Evolutionary conservation across 2,329 filamentous ascomycete genomes (phyloP).

Genomic region (Lachnellula arida): DNA sequence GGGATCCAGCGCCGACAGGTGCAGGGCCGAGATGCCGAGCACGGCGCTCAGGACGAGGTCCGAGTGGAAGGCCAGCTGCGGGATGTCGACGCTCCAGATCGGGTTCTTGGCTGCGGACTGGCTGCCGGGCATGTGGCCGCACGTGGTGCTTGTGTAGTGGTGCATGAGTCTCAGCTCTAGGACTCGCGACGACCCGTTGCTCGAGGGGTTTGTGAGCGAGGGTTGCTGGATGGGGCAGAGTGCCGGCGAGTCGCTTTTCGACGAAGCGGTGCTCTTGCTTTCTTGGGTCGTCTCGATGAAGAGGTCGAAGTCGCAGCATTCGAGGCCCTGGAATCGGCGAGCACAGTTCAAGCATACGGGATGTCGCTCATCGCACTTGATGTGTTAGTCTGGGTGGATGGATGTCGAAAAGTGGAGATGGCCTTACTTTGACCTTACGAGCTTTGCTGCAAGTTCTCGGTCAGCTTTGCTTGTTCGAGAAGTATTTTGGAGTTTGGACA

Average conservation of each 20-base stretch:
- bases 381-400: not conserved
- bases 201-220: not conserved
- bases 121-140: constrained; percentile 5
- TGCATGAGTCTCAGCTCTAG: not conserved
- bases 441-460: not conserved
- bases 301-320: not conserved
- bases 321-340: not conserved
- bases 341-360: not conserved
- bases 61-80: constrained; percentile 13
- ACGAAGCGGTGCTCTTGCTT: not conserved
- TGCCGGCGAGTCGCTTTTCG: constrained; percentile 1
- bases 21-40: constrained; percentile 10
- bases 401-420: not conserved
- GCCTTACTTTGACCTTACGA: not conserved
- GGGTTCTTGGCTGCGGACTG: not conserved
- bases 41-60: constrained; percentile 16
- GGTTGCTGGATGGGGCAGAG: not conserved
- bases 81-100: constrained; percentile 17
- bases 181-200: not conserved
- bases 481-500: too few relatives aligned
- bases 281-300: not conserved
- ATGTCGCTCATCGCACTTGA: not conserved
- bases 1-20: constrained; percentile 9
- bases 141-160: constrained; percentile 8
- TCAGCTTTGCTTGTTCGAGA: too few relatives aligned